Evolutionary conservation across 805 yeast genomes (phyloP).

Genomic region (Torulaspora franciscae): DNA sequence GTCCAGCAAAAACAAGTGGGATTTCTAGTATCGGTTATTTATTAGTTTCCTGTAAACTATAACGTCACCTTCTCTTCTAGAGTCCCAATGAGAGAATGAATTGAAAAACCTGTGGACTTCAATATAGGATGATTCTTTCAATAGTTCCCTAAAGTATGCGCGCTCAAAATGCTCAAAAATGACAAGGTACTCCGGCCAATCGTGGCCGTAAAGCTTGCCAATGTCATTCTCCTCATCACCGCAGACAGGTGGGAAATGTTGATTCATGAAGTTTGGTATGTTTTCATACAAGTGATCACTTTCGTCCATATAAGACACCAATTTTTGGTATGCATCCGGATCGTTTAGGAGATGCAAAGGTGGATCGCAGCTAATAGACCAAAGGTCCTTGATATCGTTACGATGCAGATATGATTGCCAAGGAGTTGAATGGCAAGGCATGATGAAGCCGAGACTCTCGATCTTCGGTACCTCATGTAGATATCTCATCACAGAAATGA

Average conservation of each 20-base stretch:
- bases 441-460: constrained; percentile 67
- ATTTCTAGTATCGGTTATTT: constrained; percentile 9
- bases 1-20: constrained; percentile 18
- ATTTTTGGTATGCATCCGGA: constrained; percentile 28
- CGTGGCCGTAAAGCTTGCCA: constrained; percentile 31
- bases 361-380: constrained; percentile 92
- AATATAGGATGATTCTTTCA: constrained; percentile 42
- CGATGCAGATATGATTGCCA: constrained; percentile 82
- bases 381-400: constrained; percentile 43
- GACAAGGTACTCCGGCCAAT: constrained; percentile 72
- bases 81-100: constrained; percentile 80
- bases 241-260: constrained; percentile 45
- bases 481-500: constrained; percentile 56
- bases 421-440: constrained; percentile 98
- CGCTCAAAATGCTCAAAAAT: constrained; percentile 61
- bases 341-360: constrained; percentile 47
- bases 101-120: constrained; percentile 63
- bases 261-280: constrained; percentile 52
- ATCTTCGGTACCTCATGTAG: constrained; percentile 43
- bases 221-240: constrained; percentile 23
- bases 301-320: constrained; percentile 66
- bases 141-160: constrained; percentile 38
- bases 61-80: constrained; percentile 71
- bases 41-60: constrained; percentile 47
- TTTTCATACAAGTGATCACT: constrained; percentile 77